These are phyloP conservation scores for Dalechampia spathulata DNA, from an alignment of 441 rosid genomes.

Conservation along the genomic window DNA sequence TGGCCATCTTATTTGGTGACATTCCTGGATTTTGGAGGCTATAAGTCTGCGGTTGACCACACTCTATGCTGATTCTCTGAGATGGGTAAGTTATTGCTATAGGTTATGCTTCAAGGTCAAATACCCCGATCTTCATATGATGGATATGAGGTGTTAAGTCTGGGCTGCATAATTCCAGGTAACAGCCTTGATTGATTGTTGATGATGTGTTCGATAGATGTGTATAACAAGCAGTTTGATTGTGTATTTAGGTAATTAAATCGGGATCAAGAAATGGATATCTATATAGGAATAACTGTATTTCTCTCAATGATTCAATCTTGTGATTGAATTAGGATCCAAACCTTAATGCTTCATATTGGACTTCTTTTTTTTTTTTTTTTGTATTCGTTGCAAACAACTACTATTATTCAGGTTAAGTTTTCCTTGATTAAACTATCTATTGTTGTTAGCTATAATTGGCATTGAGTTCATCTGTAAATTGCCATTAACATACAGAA, in stretches of 20 bases:
- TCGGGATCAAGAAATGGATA: slow-evolving; percentile 1
- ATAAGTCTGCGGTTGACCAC: background rate
- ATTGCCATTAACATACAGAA: too few species aligned
- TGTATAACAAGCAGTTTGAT: slow-evolving; percentile 17
- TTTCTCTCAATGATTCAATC: background rate
- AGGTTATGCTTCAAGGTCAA: background rate
- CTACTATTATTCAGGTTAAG: too few species aligned
- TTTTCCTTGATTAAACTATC: too few species aligned
- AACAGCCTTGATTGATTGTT: slow-evolving; percentile 17
- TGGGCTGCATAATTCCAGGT: slow-evolving; percentile 9
- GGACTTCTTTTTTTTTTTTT: too few species aligned
- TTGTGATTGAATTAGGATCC: too few species aligned
- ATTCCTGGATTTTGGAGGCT: slow-evolving; percentile 1
- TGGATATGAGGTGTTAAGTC: background rate
- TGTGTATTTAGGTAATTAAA: slow-evolving; percentile 21
- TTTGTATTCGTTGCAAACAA: too few species aligned
- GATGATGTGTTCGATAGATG: slow-evolving; percentile 24
- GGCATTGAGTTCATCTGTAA: too few species aligned
- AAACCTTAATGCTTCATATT: too few species aligned
- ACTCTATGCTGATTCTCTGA: slow-evolving; percentile 4
- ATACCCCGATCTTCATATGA: slow-evolving; percentile 1
- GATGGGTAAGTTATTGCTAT: background rate
- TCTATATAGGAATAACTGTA: background rate
- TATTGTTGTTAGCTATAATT: too few species aligned
- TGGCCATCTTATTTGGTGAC: background rate